Conservation (phyloP, 805 yeast species). For the Candida insectorum region DNA sequence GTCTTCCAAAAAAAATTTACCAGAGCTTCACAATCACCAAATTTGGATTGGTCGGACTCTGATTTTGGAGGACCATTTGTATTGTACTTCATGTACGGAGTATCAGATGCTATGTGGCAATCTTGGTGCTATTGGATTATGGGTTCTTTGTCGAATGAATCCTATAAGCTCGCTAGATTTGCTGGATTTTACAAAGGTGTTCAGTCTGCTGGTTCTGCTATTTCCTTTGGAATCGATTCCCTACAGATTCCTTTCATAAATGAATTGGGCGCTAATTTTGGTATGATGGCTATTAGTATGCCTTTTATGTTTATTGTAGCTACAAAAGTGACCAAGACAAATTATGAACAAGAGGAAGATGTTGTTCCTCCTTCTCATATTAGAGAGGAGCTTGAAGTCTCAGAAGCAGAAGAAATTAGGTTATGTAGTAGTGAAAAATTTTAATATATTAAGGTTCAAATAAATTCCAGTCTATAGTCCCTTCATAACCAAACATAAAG, state of each 20-base stretch:
- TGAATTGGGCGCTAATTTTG: constrained; percentile 8
- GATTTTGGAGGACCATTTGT: constrained; percentile 51
- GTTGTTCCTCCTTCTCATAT: constrained; percentile 3
- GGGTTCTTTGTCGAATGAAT: constrained; percentile 13
- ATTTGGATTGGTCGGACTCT: constrained; percentile 40
- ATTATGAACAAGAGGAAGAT: constrained; percentile 9
- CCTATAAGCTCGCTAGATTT: constrained; percentile 10
- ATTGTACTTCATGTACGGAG: constrained; percentile 54
- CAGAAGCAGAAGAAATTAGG: not conserved
- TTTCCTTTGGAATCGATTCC: constrained; percentile 13
- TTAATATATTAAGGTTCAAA: constrained; percentile 2
- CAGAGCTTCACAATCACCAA: constrained; percentile 21
- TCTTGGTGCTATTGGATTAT: constrained; percentile 12
- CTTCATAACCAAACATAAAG: constrained; percentile 5
- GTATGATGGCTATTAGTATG: constrained; percentile 8
- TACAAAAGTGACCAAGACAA: constrained; percentile 9
- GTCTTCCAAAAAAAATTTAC: constrained; percentile 8
- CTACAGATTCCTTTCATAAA: constrained; percentile 5
- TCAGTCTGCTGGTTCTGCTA: constrained; percentile 12
- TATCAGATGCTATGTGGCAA: constrained; percentile 39
- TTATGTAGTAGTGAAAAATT: not conserved
- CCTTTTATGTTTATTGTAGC: constrained; percentile 11
- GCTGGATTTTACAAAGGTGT: constrained; percentile 12
- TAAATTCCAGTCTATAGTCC: too few species aligned
- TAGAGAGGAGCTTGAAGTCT: constrained; percentile 2